These are phyloP conservation scores for Puya raimondii DNA, from an alignment of 176 grass and related monocot species.

Conservation along the genomic window DNA sequence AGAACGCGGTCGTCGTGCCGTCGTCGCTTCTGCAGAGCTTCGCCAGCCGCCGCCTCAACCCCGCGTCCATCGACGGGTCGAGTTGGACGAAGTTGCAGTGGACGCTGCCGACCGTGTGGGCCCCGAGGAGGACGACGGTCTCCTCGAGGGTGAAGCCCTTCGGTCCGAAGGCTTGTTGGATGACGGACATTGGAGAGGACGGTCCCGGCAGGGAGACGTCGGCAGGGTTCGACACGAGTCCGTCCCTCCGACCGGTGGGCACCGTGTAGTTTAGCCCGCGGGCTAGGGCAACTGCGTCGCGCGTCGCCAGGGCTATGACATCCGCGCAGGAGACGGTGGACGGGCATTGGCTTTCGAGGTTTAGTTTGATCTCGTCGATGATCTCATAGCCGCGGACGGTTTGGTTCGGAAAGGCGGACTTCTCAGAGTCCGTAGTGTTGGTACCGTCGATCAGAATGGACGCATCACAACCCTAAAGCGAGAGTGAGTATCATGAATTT, in stretches of 20 bases:
- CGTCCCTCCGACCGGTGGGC: slow-evolving; percentile 27
- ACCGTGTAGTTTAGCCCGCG: slow-evolving; percentile 30
- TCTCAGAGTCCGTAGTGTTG: slow-evolving; percentile 11
- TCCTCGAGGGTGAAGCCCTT: slow-evolving; percentile 36
- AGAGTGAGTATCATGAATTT: not conserved
- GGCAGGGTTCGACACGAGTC: slow-evolving; percentile 10
- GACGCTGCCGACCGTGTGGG: slow-evolving; percentile 44
- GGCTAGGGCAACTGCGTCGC: slow-evolving; percentile 32
- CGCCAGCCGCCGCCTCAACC: slow-evolving; percentile 5
- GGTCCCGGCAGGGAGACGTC: slow-evolving; percentile 32
- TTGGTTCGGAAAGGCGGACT: slow-evolving; percentile 30
- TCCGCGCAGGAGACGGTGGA: slow-evolving; percentile 47
- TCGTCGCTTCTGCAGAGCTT: not conserved
- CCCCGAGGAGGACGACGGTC: slow-evolving; percentile 42
- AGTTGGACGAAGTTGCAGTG: slow-evolving; percentile 28
- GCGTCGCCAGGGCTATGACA: slow-evolving; percentile 35
- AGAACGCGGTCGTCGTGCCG: slow-evolving; percentile 18
- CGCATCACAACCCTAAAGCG: slow-evolving; percentile 35
- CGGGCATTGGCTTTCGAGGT: slow-evolving; percentile 28
- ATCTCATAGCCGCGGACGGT: slow-evolving; percentile 34
- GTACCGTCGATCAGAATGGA: slow-evolving; percentile 36
- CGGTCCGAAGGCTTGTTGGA: slow-evolving; percentile 22
- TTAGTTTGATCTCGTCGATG: slow-evolving; percentile 27
- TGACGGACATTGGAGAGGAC: slow-evolving; percentile 5
- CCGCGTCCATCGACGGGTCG: slow-evolving; percentile 24